Percentiles rank a stretch among this genome's conserved stretches.
Evolutionary conservation across 148 eudicot species (phyloP).

Genomic region (Spergularia marina): DNA sequence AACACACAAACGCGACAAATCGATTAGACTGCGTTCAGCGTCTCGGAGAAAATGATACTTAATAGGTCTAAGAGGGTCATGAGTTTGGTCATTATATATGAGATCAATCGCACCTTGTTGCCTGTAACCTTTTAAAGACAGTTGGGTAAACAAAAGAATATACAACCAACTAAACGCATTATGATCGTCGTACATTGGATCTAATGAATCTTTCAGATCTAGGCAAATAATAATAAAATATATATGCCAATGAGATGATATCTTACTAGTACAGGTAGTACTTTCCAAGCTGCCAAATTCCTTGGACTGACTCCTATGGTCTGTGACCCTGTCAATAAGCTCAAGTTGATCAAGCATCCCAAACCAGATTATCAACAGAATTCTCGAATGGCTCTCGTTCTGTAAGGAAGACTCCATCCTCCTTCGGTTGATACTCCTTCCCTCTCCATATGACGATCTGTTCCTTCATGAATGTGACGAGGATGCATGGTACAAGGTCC

Average conservation of each 20-base stretch:
- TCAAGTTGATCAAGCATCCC: constrained; percentile 19
- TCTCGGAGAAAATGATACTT: too few relatives aligned
- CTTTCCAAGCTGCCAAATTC: neutral
- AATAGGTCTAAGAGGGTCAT: too few relatives aligned
- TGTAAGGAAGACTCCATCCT: constrained; percentile 42
- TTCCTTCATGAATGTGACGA: constrained; percentile 76
- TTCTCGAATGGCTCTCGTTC: constrained; percentile 42
- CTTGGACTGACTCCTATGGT: neutral
- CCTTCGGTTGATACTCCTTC: constrained; percentile 44
- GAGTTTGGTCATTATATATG: too few relatives aligned
- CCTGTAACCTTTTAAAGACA: too few relatives aligned
- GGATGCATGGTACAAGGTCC: constrained; percentile 87
- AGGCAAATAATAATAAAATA: neutral
- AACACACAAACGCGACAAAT: too few relatives aligned
- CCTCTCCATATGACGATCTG: constrained; percentile 94
- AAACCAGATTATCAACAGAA: constrained; percentile 30
- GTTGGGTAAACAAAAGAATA: neutral
- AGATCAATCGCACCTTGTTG: too few relatives aligned
- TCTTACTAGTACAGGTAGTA: neutral
- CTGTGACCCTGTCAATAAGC: neutral
- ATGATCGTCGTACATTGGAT: neutral
- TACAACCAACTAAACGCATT: neutral
- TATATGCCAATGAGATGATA: neutral
- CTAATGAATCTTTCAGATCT: neutral
- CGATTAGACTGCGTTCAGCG: too few relatives aligned